Evolutionary conservation across 2,329 filamentous ascomycete species (phyloP).

Genomic region (Gnomoniopsis smithogilvyi): DNA sequence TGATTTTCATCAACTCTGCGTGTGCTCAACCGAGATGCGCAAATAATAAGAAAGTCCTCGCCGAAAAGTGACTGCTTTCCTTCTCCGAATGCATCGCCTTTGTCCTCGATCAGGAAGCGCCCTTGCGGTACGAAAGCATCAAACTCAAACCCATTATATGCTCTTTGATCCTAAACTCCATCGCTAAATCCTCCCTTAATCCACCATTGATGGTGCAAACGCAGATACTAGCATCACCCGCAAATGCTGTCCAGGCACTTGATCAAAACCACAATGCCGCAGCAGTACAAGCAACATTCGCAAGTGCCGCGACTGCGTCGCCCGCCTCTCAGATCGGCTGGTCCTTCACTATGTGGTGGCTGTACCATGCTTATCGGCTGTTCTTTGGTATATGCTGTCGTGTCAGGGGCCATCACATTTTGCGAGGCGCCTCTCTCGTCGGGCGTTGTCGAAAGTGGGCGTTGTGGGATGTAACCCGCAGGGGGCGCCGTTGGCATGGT

Average conservation of each 20-base stretch:
- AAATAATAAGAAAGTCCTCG: too few relatives aligned
- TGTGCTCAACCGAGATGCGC: too few relatives aligned
- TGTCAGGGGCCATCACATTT: background rate
- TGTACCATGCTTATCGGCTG: background rate
- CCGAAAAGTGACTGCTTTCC: too few relatives aligned
- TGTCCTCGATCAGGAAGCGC: too few relatives aligned
- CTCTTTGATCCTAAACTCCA: too few relatives aligned
- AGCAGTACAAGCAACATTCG: conserved; percentile 9
- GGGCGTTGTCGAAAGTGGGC: conserved; percentile 1
- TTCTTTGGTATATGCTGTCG: background rate
- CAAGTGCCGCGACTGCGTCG: background rate
- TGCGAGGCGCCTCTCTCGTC: background rate
- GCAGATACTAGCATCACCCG: background rate
- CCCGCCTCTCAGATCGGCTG: background rate
- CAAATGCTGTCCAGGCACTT: conserved; percentile 5
- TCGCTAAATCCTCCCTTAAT: background rate
- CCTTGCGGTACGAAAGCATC: too few relatives aligned
- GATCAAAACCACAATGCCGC: conserved; percentile 6
- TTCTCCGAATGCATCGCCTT: too few relatives aligned
- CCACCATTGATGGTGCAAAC: background rate
- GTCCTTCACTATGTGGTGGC: background rate
- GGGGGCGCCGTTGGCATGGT: conserved; percentile 3
- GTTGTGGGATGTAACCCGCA: conserved; percentile 12
- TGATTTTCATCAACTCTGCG: too few relatives aligned
- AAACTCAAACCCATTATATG: too few relatives aligned